Base-by-base conservation (phyloP, 2,329 filamentous ascomycete genomes). In the Fusarium drepaniforme region DNA sequence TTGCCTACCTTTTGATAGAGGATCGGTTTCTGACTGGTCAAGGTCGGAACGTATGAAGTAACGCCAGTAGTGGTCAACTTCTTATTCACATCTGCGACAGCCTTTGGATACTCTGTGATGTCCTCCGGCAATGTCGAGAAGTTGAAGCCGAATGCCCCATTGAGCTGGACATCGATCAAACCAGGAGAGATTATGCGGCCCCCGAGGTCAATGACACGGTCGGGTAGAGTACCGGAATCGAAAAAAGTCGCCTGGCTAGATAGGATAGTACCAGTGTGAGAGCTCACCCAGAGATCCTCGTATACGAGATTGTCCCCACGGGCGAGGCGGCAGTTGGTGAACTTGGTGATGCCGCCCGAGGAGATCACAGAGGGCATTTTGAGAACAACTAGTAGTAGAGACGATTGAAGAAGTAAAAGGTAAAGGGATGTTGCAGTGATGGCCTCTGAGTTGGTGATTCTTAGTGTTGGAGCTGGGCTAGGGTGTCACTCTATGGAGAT, bases 71-170 rank as follows among this genome's bases (percentile, higher is more conserved):
- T 85, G 28, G 95, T 88, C 62, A 98, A 87, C 33, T 89, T 88
- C 74, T 87, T 90, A 83, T 96, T 97, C 70, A 96, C 88, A 67
- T 91, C 87, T 73, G 87, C 87, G 60, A 98, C 85, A n/a, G 90
- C 91, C 81, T 94, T 93, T 67, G 90, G 89, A 78, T 97, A 98
- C 60, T 89, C 87, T 33, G 87, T 84, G 83, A 89, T 90, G 78
- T 93, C 90, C 16, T 92, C 88, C 16, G 93, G 90, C 9, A 95
- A 87, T 1, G 91, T 91, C 4, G 94, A 97, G 82, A 97, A 98
- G 85, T 98, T 96, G 86, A 98, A 97, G 67, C 95, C 95, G 78
- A 95, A 96, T 12, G 94, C 95, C 57, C 96, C 96, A 80, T 98
- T 98, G 77, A 98, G 91, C 83, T 98, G 96, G 63, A 93, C 93